Conservation (phyloP, 129 eudicot species). For the Mikania micrantha region DNA sequence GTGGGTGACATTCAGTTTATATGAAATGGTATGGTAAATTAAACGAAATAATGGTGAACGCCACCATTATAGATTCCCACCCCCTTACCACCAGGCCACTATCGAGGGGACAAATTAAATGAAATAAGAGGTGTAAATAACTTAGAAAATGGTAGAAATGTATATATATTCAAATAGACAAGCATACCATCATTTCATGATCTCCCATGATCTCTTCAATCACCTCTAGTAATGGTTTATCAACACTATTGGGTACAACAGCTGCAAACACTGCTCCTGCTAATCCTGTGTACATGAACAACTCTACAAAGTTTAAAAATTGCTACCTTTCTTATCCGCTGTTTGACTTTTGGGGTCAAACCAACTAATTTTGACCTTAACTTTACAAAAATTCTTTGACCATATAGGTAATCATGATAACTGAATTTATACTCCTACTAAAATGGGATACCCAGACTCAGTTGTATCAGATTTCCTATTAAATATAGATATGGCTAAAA, state of each 20-base stretch:
- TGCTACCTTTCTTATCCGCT: neutral
- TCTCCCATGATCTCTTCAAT: constrained; percentile 93
- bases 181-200: constrained; percentile 68
- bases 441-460: neutral
- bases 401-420: neutral
- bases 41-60: too few relatives aligned
- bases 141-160: neutral
- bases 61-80: too few relatives aligned
- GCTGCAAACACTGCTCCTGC: constrained; percentile 85
- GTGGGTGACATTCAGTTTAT: neutral
- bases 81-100: too few relatives aligned
- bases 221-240: constrained; percentile 62
- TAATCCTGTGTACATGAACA: constrained; percentile 40
- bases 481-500: neutral
- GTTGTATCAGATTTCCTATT: neutral
- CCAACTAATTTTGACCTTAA: neutral
- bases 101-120: too few relatives aligned
- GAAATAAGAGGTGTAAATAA: too few relatives aligned
- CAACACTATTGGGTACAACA: constrained; percentile 82
- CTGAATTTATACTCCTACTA: neutral
- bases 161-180: neutral
- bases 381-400: neutral
- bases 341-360: constrained; percentile 4
- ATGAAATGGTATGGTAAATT: neutral
- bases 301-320: neutral